Evolutionary conservation across 1,284 basidiomycete genomes (phyloP), one percentile per base, ranked within the genome.

Genomic region (Ustilago esculenta): DNA sequence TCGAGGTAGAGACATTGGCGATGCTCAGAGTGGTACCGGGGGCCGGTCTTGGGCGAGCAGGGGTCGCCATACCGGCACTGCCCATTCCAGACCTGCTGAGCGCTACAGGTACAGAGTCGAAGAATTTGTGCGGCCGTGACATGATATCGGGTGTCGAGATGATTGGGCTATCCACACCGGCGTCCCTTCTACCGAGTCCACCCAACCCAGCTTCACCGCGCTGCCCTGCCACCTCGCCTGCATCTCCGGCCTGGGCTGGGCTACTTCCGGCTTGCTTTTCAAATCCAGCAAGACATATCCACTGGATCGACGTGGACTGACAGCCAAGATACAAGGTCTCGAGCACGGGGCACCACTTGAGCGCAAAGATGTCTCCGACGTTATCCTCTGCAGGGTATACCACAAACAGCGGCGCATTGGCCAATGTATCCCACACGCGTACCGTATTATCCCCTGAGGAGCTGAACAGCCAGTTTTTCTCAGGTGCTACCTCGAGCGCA

Each of bases 301-400:
- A 72, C 46, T 77, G 76, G 14, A 79, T 79, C n/a, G 74, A 72
- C 0, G 92, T 93, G 80, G 93, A 91, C 82, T 96, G 92, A 76
- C 92, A 72, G 12, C 93, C 94, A 50, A 96, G 85, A 81, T 91
- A 95, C 34, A 96, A 85, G 0, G 89, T 90, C 63, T 89, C 87
- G 9, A 88, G 85, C 10, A 84, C 80, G 1, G 88, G 84, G 12
- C 88, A 89, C 90, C 92, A 98, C 0, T 88, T 87, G 2, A 98
- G 85, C 11, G 71, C 50, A 84, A 93, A 94, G 48, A 97, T 87
- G 80, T 97, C 95, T 33, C 94, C 94, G 2, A 93, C 88, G 3
- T 88, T 90, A 73, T 94, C 92, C 52, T 90, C 86, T 75, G 92
- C 91, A 0, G 94, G 92, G 55, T 89, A 86, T 30, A 98, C 86